A percentile compares a stretch with the other conserved stretches of the same genome.
Conservation (phyloP, 2,329 filamentous ascomycete genomes). For the Coniochaeta sp. region DNA sequence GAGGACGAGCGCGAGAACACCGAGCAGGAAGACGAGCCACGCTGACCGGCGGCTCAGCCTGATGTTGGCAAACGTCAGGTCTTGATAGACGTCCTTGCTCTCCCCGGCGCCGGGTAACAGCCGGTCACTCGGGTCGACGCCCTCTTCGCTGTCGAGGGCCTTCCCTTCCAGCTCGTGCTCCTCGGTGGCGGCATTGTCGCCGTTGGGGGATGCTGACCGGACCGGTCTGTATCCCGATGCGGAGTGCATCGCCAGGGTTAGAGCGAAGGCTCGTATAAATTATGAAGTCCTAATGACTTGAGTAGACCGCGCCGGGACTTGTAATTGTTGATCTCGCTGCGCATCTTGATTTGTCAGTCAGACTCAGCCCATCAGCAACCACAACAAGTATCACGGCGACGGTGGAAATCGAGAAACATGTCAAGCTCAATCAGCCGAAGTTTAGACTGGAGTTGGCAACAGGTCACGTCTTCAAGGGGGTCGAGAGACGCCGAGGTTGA, state of each 20-base stretch:
- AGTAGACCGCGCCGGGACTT: too few species aligned
- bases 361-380: not conserved
- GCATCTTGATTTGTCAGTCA: not conserved
- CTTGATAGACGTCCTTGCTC: not conserved
- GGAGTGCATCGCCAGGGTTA: not conserved
- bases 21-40: not conserved
- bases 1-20: not conserved
- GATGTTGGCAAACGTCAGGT: not conserved
- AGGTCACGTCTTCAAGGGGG: not conserved
- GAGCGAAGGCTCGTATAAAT: not conserved
- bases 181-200: conserved; percentile 3
- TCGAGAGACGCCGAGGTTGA: not conserved
- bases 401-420: too few species aligned
- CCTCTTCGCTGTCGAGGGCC: not conserved
- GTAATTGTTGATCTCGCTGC: not conserved
- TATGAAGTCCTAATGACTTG: too few species aligned
- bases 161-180: conserved; percentile 5
- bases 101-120: conserved; percentile 6
- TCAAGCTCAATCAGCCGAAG: too few species aligned
- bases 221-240: conserved; percentile 9
- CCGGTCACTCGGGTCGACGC: conserved; percentile 10
- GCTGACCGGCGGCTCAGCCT: not conserved
- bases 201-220: conserved; percentile 10
- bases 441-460: not conserved
- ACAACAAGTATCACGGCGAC: too few species aligned